These are phyloP conservation scores for Penicillium vulpinum DNA, from an alignment of 2,329 filamentous ascomycete species.

Conservation along the genomic window DNA sequence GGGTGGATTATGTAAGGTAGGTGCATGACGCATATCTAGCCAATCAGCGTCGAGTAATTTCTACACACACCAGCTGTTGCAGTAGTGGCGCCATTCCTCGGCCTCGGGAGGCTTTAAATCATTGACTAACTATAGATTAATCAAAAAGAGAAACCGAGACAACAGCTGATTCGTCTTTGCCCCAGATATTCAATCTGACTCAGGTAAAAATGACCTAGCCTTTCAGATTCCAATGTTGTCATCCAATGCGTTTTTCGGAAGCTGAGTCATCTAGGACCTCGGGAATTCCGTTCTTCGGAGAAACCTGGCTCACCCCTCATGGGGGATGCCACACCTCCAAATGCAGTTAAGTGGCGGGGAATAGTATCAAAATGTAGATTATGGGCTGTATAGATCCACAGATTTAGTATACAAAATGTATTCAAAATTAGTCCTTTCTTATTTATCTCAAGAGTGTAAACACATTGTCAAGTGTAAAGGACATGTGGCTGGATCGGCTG, in stretches of 20 bases:
- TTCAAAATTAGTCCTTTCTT: not conserved
- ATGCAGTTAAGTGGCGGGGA: slow-evolving; percentile 4
- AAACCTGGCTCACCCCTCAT: not conserved
- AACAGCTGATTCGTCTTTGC: not conserved
- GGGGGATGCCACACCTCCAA: slow-evolving; percentile 1
- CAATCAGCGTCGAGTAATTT: slow-evolving; percentile 44
- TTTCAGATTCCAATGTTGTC: not conserved
- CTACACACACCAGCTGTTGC: slow-evolving; percentile 31
- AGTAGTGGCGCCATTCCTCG: slow-evolving; percentile 31
- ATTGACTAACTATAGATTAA: not conserved
- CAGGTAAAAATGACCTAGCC: no score
- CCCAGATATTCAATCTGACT: not conserved
- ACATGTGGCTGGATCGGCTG: slow-evolving; percentile 32
- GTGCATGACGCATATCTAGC: slow-evolving; percentile 23
- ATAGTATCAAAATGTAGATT: not conserved
- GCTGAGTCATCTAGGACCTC: slow-evolving; percentile 17
- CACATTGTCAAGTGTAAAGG: slow-evolving; percentile 15
- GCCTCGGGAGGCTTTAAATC: not conserved
- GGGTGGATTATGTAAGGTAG: slow-evolving; percentile 28
- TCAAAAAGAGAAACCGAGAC: not conserved
- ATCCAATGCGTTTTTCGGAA: slow-evolving; percentile 16
- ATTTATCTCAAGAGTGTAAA: no score
- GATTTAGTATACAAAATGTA: not conserved
- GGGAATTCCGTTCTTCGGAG: slow-evolving; percentile 10
- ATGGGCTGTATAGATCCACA: not conserved